phyloP scores from a whole-genome alignment of 1,284 basidiomycete genomes.

The Pterulicium gracile region DNA sequence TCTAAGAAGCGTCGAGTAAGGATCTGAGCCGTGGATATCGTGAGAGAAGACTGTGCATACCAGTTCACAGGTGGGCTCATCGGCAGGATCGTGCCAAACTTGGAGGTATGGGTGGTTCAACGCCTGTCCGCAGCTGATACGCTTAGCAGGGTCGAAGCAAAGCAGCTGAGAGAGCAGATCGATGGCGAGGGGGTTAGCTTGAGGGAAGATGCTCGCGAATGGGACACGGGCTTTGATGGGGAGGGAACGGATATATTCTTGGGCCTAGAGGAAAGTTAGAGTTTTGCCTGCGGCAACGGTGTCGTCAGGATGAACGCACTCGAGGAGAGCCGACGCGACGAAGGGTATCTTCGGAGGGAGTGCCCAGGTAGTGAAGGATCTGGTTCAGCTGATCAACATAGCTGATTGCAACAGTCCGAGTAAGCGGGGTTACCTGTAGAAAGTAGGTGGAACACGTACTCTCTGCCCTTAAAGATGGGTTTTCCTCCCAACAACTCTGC shows the following conservation, averaged over 20 bases:
- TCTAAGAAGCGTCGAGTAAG: constrained; percentile 30
- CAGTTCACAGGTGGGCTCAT: constrained; percentile 73
- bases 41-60: constrained; percentile 27
- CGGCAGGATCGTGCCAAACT: constrained; percentile 93
- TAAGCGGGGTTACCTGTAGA: constrained; percentile 1
- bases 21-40: constrained; percentile 7
- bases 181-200: constrained; percentile 88
- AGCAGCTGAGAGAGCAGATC: constrained; percentile 89
- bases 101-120: constrained; percentile 89
- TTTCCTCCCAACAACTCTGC: constrained; percentile 95
- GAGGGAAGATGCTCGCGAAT: constrained; percentile 85
- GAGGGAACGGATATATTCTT: constrained; percentile 96
- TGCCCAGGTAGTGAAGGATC: constrained; percentile 95
- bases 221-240: constrained; percentile 94
- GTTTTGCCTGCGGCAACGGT: background rate
- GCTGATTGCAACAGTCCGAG: constrained; percentile 25
- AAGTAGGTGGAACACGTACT: constrained; percentile 41
- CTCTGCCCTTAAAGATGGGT: constrained; percentile 97
- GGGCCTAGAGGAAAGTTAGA: constrained; percentile 43
- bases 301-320: constrained; percentile 29
- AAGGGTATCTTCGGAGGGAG: constrained; percentile 93
- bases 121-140: constrained; percentile 94
- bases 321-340: constrained; percentile 88
- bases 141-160: constrained; percentile 92
- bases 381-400: constrained; percentile 99